Evolutionary conservation across 192 early-diverging fungal species (phyloP).

Genomic region (Coemansia pectinata): DNA sequence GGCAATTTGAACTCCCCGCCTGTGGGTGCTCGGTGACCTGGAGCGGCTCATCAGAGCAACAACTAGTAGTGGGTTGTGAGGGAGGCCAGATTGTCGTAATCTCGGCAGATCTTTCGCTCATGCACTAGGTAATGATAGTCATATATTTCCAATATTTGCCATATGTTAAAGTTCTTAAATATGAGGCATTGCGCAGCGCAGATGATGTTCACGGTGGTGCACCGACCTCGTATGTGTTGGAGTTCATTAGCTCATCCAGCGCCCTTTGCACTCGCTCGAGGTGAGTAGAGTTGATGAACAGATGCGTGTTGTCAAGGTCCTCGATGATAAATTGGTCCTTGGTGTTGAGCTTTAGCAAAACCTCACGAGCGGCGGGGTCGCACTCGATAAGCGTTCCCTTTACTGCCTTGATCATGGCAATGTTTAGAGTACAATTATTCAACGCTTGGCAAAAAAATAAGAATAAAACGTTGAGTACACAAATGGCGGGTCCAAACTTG

Average conservation of each 20-base stretch:
- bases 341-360: conserved; percentile 70
- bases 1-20: conserved; percentile 49
- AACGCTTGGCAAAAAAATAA: neutral
- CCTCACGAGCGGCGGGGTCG: conserved; percentile 75
- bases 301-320: conserved; percentile 79
- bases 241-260: conserved; percentile 72
- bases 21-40: conserved; percentile 42
- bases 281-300: conserved; percentile 69
- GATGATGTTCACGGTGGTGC: neutral
- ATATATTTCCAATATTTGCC: too few relatives aligned
- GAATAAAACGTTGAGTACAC: too few relatives aligned
- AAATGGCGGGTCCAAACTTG: neutral
- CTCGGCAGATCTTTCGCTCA: conserved; percentile 21
- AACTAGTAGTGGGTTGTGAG: conserved; percentile 45
- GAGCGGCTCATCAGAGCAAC: conserved; percentile 38
- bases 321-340: conserved; percentile 76
- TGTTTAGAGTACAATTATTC: neutral
- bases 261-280: conserved; percentile 61
- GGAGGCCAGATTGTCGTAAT: conserved; percentile 37
- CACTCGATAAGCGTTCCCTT: conserved; percentile 65
- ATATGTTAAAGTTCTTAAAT: too few relatives aligned
- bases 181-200: too few relatives aligned
- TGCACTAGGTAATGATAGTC: neutral
- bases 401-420: conserved; percentile 42
- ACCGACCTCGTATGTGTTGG: conserved; percentile 65